phyloP scores from a whole-genome alignment of 140 eudicot species.

The Oenanthe javanica region DNA sequence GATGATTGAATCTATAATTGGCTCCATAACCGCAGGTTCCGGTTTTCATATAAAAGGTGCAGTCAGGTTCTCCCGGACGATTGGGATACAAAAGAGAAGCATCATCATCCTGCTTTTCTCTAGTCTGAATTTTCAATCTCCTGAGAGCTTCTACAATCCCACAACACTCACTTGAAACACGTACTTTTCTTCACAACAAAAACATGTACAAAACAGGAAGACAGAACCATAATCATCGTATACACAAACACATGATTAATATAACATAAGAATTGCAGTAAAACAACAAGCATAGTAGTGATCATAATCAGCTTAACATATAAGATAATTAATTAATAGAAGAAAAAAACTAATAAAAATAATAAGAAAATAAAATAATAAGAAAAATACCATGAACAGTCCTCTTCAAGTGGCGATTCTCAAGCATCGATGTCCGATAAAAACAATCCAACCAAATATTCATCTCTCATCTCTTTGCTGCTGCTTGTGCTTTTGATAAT shows the following conservation, averaged over 20 bases:
- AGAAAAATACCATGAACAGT: conserved; percentile 18
- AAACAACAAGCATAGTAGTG: not conserved
- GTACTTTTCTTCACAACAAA: not conserved
- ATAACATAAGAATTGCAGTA: not conserved
- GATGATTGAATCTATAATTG: conserved; percentile 74
- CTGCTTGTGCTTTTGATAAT: not conserved
- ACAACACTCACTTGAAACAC: not conserved
- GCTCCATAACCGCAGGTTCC: conserved; percentile 71
- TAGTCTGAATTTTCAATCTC: conserved; percentile 37
- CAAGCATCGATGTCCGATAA: conserved; percentile 47
- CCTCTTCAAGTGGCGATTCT: conserved; percentile 49
- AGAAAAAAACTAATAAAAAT: not conserved
- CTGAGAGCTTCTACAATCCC: conserved; percentile 40
- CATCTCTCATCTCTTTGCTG: not conserved
- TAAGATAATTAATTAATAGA: not conserved
- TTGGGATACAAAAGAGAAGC: conserved; percentile 43
- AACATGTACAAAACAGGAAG: not conserved
- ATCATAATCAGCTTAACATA: not conserved
- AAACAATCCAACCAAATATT: not conserved
- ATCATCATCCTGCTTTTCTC: conserved; percentile 27
- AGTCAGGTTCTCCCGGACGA: conserved; percentile 79
- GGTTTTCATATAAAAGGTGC: conserved; percentile 56
- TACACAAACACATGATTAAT: not conserved
- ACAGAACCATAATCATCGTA: not conserved
- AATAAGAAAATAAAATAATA: not conserved